Conservation (phyloP, 306 rosid species). For the cucumber (Cucumis sativus) region Cucumber_9930_V3 NC_026659.2:6680001-6680500, state of each 20-base stretch:
- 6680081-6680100: neutral
- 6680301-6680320: neutral
- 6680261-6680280: neutral
- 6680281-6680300: neutral
- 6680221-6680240: neutral
- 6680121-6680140: neutral
- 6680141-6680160: constrained; percentile 74
- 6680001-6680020: constrained; percentile 72
- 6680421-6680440: too few species aligned
- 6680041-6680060: constrained; percentile 6
- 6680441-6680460: too few species aligned
- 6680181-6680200: constrained; percentile 70
- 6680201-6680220: constrained; percentile 71
- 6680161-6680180: constrained; percentile 84
- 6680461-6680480: too few species aligned
- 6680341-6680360: neutral
- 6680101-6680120: neutral
- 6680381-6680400: too few species aligned
- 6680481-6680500: too few species aligned
- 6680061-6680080: constrained; percentile 6
- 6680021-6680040: constrained; percentile 39
- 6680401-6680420: neutral
- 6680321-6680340: neutral
- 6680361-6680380: neutral
- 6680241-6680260: neutral